phyloP scores from a whole-genome alignment of 2,329 filamentous ascomycete species.

The Colletotrichum magnum region DNA sequence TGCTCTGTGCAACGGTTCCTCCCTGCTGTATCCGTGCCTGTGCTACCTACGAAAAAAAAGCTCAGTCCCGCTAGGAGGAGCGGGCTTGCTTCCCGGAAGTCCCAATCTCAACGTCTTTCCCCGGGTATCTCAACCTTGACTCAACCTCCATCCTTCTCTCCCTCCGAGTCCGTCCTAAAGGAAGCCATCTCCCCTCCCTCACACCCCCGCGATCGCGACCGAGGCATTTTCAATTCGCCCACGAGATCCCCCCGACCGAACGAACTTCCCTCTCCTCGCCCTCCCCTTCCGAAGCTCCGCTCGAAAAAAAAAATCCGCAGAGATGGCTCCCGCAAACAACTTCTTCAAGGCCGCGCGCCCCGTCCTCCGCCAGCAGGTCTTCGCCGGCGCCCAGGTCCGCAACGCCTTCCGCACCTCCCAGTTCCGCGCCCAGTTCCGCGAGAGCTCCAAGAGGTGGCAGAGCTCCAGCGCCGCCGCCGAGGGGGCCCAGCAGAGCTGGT shows the following conservation, averaged over 20 bases:
- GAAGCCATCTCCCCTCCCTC: slow-evolving; percentile 31
- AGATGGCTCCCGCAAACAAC: slow-evolving; percentile 62
- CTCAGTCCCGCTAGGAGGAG: slow-evolving; percentile 10
- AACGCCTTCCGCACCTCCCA: slow-evolving; percentile 64
- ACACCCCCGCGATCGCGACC: slow-evolving; percentile 7
- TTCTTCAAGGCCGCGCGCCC: slow-evolving; percentile 70
- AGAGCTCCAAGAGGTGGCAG: slow-evolving; percentile 74
- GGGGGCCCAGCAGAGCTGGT: slow-evolving; percentile 66
- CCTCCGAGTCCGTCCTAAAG: slow-evolving; percentile 17
- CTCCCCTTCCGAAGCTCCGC: not conserved
- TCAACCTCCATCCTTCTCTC: slow-evolving; percentile 28
- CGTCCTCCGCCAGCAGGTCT: slow-evolving; percentile 67
- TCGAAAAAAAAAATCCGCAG: not conserved
- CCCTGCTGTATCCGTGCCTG: slow-evolving; percentile 4
- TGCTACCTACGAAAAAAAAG: slow-evolving; percentile 24
- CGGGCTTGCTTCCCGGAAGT: slow-evolving; percentile 33
- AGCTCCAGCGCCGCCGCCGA: slow-evolving; percentile 72
- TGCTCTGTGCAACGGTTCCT: slow-evolving; percentile 18
- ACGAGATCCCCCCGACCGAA: not conserved
- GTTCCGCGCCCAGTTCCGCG: slow-evolving; percentile 59
- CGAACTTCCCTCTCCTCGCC: not conserved
- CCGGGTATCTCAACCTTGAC: slow-evolving; percentile 31
- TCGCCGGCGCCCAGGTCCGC: slow-evolving; percentile 67
- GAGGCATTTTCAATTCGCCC: slow-evolving; percentile 1
- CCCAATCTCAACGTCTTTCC: slow-evolving; percentile 35